These are phyloP conservation scores for Rubus parviflorus DNA, from an alignment of 306 rosid genomes.

Conservation along the genomic window DNA sequence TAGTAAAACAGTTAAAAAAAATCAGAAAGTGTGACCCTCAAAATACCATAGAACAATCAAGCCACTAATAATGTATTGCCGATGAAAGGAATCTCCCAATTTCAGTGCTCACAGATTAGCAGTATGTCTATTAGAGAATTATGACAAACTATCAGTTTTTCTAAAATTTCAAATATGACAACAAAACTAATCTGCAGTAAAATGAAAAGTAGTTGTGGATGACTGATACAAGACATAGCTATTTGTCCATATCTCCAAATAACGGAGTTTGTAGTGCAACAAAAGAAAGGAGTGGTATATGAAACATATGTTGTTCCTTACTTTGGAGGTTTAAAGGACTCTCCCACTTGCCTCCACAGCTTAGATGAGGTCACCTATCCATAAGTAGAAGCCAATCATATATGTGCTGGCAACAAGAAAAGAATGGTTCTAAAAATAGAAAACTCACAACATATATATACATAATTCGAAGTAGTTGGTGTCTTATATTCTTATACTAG, in stretches of 20 bases:
- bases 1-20: neutral
- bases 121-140: neutral
- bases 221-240: neutral
- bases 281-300: conserved; percentile 1
- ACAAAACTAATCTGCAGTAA: neutral
- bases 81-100: neutral
- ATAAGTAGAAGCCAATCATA: conserved; percentile 34
- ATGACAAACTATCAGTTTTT: neutral
- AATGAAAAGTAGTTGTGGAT: neutral
- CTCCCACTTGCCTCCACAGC: conserved; percentile 99
- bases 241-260: neutral
- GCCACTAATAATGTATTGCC: conserved; percentile 2
- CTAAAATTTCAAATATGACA: neutral
- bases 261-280: neutral
- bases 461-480: neutral
- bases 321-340: conserved; percentile 98
- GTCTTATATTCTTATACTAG: neutral
- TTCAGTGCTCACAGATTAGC: neutral
- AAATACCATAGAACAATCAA: neutral
- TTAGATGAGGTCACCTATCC: conserved; percentile 90
- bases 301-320: conserved; percentile 41
- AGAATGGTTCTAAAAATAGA: conserved; percentile 21
- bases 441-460: conserved; percentile 11
- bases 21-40: neutral
- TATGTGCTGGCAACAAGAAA: conserved; percentile 27